Conservation (phyloP, 257 asterid species). For the Nicotiana sylvestris region DNA sequence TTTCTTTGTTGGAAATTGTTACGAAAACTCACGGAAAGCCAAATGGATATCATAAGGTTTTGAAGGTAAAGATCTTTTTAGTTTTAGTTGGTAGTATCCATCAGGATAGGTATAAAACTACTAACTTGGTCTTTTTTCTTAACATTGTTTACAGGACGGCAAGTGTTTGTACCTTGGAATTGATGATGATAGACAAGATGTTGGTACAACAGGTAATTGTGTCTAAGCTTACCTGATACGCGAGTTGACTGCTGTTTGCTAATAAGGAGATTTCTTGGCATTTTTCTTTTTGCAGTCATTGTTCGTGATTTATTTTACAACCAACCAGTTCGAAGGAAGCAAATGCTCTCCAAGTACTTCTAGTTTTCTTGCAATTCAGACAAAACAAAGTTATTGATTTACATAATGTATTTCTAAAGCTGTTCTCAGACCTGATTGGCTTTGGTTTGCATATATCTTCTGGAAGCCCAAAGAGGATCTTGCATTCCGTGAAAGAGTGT, state of each 20-base stretch:
- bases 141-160: conserved; percentile 39
- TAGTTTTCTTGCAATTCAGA: conserved; percentile 5
- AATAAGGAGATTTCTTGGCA: conserved; percentile 3
- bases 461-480: conserved; percentile 68
- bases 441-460: conserved; percentile 27
- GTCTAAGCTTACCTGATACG: neutral
- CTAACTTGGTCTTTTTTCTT: conserved; percentile 13
- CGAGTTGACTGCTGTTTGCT: neutral
- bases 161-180: conserved; percentile 82
- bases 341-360: conserved; percentile 71
- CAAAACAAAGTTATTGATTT: neutral
- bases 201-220: conserved; percentile 75
- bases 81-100: neutral
- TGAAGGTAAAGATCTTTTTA: conserved; percentile 52
- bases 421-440: conserved; percentile 25
- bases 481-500: conserved; percentile 63
- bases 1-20: conserved; percentile 75
- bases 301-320: conserved; percentile 83
- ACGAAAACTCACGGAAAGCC: conserved; percentile 83
- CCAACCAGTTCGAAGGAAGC: conserved; percentile 95
- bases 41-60: conserved; percentile 80
- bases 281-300: conserved; percentile 43
- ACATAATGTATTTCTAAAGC: neutral
- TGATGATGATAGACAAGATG: conserved; percentile 63
- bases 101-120: neutral